phyloP scores from a whole-genome alignment of 2,329 filamentous ascomycete species.

The Fusarium anguioides region DNA sequence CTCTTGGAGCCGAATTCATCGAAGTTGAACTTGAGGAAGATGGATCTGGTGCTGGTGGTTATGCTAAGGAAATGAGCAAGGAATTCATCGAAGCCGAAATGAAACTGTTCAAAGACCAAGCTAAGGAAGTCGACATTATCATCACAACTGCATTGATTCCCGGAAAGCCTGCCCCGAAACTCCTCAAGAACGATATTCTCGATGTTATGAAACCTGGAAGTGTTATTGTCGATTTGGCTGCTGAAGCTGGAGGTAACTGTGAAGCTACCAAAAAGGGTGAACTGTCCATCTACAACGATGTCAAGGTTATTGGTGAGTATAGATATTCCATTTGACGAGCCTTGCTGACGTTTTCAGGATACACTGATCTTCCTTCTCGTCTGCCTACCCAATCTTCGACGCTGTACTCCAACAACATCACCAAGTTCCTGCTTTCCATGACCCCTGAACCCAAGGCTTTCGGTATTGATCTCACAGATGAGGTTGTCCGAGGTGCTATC shows the following conservation, averaged over 20 bases:
- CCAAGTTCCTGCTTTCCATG: constrained; percentile 87
- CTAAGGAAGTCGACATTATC: constrained; percentile 88
- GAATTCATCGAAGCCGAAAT: constrained; percentile 94
- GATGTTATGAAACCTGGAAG: constrained; percentile 90
- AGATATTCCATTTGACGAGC: fast-evolving
- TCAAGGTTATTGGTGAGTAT: constrained; percentile 81
- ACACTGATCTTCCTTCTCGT: constrained; percentile 87
- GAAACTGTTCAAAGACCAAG: constrained; percentile 90
- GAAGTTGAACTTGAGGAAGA: constrained; percentile 89
- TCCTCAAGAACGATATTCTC: constrained; percentile 84
- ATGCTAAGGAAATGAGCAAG: constrained; percentile 94
- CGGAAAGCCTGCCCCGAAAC: constrained; percentile 81
- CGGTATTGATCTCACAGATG: constrained; percentile 82
- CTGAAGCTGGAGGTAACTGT: constrained; percentile 89
- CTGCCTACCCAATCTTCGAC: constrained; percentile 90
- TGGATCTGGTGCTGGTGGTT: constrained; percentile 84
- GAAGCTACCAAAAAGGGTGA: constrained; percentile 82
- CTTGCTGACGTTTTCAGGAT: constrained; percentile 61
- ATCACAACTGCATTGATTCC: constrained; percentile 94
- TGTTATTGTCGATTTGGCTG: constrained; percentile 87
- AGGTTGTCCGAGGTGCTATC: constrained; percentile 87
- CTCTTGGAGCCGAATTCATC: constrained; percentile 88
- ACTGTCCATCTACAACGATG: constrained; percentile 76
- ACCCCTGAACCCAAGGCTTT: constrained; percentile 81
- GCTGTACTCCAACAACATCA: constrained; percentile 93